Conservation (phyloP, 2,329 filamentous ascomycete genomes). For the Penicillium expansum region DNA sequence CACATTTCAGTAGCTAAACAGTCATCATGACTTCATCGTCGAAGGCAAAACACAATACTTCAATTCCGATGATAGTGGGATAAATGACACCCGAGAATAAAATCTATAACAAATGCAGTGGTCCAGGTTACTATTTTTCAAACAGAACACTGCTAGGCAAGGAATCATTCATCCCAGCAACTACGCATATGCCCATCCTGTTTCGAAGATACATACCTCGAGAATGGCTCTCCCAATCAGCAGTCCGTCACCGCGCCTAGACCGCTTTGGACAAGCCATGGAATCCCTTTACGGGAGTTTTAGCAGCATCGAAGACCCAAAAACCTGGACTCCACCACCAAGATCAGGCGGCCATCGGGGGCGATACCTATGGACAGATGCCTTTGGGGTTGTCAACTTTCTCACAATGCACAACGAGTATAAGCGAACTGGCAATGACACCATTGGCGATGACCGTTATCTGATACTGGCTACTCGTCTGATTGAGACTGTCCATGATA, state of each 20-base stretch:
- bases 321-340: slow-evolving; percentile 50
- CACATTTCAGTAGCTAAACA: slow-evolving; percentile 15
- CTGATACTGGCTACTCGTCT: slow-evolving; percentile 51
- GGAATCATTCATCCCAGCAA: background rate
- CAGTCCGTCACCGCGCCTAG: slow-evolving; percentile 25
- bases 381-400: slow-evolving; percentile 60
- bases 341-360: slow-evolving; percentile 56
- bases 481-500: slow-evolving; percentile 51
- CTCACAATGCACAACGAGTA: slow-evolving; percentile 52
- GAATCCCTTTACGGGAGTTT: slow-evolving; percentile 43
- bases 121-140: background rate
- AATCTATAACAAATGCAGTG: background rate
- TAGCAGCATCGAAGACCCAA: slow-evolving; percentile 28
- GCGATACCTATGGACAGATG: slow-evolving; percentile 61
- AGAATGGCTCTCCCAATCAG: slow-evolving; percentile 21
- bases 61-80: background rate
- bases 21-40: slow-evolving; percentile 35
- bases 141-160: background rate
- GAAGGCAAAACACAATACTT: slow-evolving; percentile 4
- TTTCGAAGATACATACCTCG: background rate
- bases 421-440: slow-evolving; percentile 7
- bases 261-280: slow-evolving; percentile 38
- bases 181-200: background rate
- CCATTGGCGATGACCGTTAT: slow-evolving; percentile 40
- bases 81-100: background rate